Percentiles rank a stretch among this genome's conserved stretches.
Evolutionary conservation across 768 basidiomycete species (phyloP).

Genomic region (Termitomyces sp.): DNA sequence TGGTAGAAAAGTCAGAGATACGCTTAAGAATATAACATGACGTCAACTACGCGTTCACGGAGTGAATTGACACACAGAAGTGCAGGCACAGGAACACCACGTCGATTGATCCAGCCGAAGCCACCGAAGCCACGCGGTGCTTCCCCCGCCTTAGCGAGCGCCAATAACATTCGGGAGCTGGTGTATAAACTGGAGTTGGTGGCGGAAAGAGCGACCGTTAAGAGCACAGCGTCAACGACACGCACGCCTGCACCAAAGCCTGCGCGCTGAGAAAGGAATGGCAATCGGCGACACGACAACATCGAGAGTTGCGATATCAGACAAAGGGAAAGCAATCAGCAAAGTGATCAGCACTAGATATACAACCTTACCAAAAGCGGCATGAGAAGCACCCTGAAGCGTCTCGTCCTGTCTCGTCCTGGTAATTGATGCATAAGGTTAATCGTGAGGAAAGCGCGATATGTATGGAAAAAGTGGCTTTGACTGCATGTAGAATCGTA

Average conservation of each 20-base stretch:
- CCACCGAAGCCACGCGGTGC: conserved; percentile 63
- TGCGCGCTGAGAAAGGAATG: conserved; percentile 58
- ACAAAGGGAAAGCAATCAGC: neutral
- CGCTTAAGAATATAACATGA: conserved; percentile 25
- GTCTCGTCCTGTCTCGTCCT: conserved; percentile 53
- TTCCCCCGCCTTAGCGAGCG: conserved; percentile 61
- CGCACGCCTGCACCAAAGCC: conserved; percentile 61
- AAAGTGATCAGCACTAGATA: neutral
- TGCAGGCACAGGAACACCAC: conserved; percentile 60
- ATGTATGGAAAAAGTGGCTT: conserved; percentile 58
- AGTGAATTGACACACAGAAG: conserved; percentile 35
- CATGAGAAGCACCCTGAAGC: conserved; percentile 41
- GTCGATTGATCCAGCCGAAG: conserved; percentile 62
- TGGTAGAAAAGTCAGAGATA: conserved; percentile 53
- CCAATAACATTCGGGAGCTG: conserved; percentile 55
- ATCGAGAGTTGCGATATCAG: conserved; percentile 32
- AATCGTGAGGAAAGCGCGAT: conserved; percentile 65
- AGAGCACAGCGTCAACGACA: conserved; percentile 63
- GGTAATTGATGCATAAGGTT: conserved; percentile 60
- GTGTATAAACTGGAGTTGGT: conserved; percentile 66
- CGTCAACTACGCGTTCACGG: too few species aligned
- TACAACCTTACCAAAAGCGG: conserved; percentile 34
- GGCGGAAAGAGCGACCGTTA: conserved; percentile 64
- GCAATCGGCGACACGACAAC: conserved; percentile 62
- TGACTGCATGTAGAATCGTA: conserved; percentile 61